Evolutionary conservation across 352 stramenopile species (phyloP).

Genomic region (Ophiocytium majus): DNA sequence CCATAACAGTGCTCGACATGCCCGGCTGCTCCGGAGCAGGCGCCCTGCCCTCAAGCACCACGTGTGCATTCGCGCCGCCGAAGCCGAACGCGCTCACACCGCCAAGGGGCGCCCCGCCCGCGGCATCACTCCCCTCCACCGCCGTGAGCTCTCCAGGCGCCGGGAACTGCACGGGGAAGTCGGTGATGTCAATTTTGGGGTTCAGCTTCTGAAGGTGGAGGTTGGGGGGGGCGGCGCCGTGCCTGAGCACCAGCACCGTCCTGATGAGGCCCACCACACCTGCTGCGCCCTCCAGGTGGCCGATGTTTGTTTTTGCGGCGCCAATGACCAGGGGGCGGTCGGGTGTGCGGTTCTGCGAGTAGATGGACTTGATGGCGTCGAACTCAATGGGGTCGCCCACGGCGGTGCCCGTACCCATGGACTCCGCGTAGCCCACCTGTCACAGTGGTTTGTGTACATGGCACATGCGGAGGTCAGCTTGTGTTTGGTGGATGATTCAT

Average conservation of each 20-base stretch:
- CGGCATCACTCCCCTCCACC: background rate
- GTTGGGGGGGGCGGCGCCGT: slow-evolving; percentile 52
- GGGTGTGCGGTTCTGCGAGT: slow-evolving; percentile 18
- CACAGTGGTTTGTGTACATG: too few relatives aligned
- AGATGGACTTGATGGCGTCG: slow-evolving; percentile 50
- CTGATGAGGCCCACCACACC: slow-evolving; percentile 62
- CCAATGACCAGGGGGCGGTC: slow-evolving; percentile 57
- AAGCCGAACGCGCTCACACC: slow-evolving; percentile 64
- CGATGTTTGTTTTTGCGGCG: slow-evolving; percentile 63
- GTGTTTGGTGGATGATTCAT: too few relatives aligned
- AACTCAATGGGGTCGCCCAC: slow-evolving; percentile 64
- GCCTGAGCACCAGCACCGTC: slow-evolving; percentile 52
- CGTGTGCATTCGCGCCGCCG: slow-evolving; percentile 61
- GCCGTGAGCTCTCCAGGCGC: background rate
- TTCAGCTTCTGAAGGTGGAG: slow-evolving; percentile 57
- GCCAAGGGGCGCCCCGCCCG: background rate
- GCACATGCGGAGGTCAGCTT: too few relatives aligned
- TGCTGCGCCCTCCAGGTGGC: slow-evolving; percentile 61
- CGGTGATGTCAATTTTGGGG: slow-evolving; percentile 46
- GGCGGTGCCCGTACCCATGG: slow-evolving; percentile 62
- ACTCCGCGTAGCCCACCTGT: slow-evolving; percentile 61
- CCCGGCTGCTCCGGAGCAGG: too few relatives aligned
- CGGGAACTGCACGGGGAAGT: slow-evolving; percentile 45
- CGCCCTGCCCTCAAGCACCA: too few relatives aligned
- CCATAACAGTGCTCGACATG: too few relatives aligned